These are phyloP conservation scores for Lyophyllum decastes DNA, from an alignment of 768 basidiomycete species.

Conservation along the genomic window DNA sequence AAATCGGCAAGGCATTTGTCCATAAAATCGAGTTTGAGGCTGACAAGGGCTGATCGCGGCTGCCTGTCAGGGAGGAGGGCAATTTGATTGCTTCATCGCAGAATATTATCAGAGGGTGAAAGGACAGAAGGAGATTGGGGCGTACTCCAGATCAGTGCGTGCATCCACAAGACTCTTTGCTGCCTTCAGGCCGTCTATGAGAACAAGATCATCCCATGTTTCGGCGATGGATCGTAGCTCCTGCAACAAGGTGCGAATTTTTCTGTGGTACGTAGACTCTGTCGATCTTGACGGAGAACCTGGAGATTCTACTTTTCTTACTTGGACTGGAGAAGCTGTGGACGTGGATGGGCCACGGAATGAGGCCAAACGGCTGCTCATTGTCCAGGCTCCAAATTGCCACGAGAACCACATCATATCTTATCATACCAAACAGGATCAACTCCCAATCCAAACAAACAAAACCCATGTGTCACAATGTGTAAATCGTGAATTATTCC, in stretches of 20 bases:
- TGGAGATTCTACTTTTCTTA: slow-evolving; percentile 38
- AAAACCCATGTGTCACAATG: too few species aligned
- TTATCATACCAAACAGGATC: too few species aligned
- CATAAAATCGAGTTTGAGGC: slow-evolving; percentile 68
- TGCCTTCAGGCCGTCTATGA: slow-evolving; percentile 79
- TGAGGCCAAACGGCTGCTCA: slow-evolving; percentile 60
- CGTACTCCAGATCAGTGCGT: slow-evolving; percentile 85
- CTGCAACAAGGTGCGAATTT: slow-evolving; percentile 64
- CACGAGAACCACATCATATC: too few species aligned
- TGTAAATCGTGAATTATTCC: too few species aligned
- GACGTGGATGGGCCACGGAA: slow-evolving; percentile 83
- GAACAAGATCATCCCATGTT: slow-evolving; percentile 85
- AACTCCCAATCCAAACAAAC: too few species aligned
- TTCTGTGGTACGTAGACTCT: slow-evolving; percentile 84
- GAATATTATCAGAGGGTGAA: slow-evolving; percentile 9
- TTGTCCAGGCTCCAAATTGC: too few species aligned
- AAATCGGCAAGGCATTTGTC: slow-evolving; percentile 63
- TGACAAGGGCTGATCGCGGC: slow-evolving; percentile 61
- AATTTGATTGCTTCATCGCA: slow-evolving; percentile 58
- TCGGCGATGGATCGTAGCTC: slow-evolving; percentile 64
- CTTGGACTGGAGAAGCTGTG: slow-evolving; percentile 60
- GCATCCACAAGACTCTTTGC: slow-evolving; percentile 71
- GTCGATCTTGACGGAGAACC: slow-evolving; percentile 48
- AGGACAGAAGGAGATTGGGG: slow-evolving; percentile 6
- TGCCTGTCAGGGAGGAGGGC: slow-evolving; percentile 53